Evolutionary conservation across 345 rosid genomes (phyloP).

Genomic region (Xanthoceras sorbifolium): DNA sequence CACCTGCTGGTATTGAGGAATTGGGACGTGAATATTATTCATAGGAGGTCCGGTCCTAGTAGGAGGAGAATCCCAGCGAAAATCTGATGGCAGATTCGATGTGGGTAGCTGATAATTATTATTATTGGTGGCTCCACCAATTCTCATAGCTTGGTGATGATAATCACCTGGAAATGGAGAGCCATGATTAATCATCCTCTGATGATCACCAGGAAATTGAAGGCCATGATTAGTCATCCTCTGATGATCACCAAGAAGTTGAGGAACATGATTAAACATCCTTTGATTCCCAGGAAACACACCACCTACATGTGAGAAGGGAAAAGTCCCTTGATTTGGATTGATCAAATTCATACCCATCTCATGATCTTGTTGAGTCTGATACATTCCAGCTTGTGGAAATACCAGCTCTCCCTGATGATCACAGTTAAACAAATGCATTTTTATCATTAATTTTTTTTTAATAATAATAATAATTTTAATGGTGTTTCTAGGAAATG

Average conservation of each 20-base stretch:
- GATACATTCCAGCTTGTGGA: background rate
- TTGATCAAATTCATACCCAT: background rate
- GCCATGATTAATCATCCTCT: background rate
- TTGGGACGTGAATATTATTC: background rate
- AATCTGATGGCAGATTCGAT: constrained; percentile 13
- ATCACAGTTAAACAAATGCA: too few species aligned
- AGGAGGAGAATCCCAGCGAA: constrained; percentile 13
- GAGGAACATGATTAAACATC: too few species aligned
- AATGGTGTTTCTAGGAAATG: too few species aligned
- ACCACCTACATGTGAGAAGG: background rate
- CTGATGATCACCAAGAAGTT: too few species aligned
- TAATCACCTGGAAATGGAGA: background rate
- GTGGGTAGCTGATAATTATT: constrained; percentile 6
- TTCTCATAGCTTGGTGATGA: background rate
- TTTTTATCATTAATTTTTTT: too few species aligned
- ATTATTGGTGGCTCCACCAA: background rate
- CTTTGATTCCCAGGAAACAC: too few species aligned
- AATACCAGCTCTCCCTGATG: too few species aligned
- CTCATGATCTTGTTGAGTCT: background rate
- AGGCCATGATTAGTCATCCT: too few species aligned
- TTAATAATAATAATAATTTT: too few species aligned
- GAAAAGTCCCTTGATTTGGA: background rate
- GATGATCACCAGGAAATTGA: too few species aligned
- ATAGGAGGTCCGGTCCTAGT: background rate
- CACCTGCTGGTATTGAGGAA: background rate